Evolutionary conservation across 345 rosid genomes (phyloP), one percentile per base, ranked within the genome.

Genomic region (Hibiscus mutabilis): DNA sequence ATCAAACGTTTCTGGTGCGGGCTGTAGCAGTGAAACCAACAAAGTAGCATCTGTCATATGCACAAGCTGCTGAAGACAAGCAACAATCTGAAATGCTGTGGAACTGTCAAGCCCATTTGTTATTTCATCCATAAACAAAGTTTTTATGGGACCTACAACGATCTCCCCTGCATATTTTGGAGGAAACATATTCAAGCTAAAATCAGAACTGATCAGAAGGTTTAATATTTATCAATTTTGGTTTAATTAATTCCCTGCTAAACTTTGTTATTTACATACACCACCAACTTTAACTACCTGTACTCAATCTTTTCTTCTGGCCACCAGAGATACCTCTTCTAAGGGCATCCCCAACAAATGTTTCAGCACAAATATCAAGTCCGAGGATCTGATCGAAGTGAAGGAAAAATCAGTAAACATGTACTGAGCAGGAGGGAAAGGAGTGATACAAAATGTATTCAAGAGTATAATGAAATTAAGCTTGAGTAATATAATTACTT

Each of bases 101-200:
- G 91, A 90, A 66, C 88, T 90, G 74, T 90, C 96, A 51, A 88
- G 74, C 4, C 92, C 96, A 16, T 84, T 86, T 15, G 89, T 81
- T 76, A 90, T 86, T 74, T 88, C 91, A 64, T 88, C 96, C 92
- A 88, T 81, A 65, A 88, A 84, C 9, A 88, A 29, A 37, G 92
- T 85, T 78, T 83, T 87, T 24, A 77, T 76, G 11, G 96, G 89
- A 12, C 96, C 91, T 13, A 87, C 89, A 66, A 85, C 78, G 87
- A 90, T 88, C 81, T 90, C 92, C 47, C 86, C 96, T 85, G 84
- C 73, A 77, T n/a, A 24, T 29, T 52, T 16, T 2, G 14, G 46
- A 61, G 15, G n/a, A n/a, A n/a, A n/a, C 5, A 24, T 14, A 69
- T 69, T 35, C 42, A 69, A 53, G 35, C 22, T 63, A 8, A 61